Evolutionary conservation across 2,329 filamentous ascomycete genomes (phyloP), one percentile per base, ranked within the genome.

Genomic region (Cryoendolithus antarcticus): DNA sequence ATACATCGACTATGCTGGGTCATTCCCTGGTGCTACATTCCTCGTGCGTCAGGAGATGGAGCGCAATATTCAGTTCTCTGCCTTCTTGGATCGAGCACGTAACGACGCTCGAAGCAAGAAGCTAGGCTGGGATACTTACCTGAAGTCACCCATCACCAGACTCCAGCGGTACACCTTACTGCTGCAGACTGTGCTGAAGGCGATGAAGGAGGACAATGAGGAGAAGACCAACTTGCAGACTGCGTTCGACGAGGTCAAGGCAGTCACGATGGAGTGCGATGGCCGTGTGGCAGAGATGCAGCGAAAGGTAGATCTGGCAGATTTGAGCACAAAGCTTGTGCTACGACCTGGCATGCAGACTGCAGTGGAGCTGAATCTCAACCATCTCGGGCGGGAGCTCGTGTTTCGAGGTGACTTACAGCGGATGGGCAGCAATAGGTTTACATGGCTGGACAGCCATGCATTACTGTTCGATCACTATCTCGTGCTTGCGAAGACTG

Each of bases 401-500:
- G 82, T 98, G 44, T 81, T 81, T 60, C 77, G 88, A 51, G 91
- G 91, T 41, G 88, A 96, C 51, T 65, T 98, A 41, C 86, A 93
- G 58, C 74, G 91, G 45, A 82, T 86, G 66, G 86, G 89, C 40
- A 84, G 80, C 32, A 93, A 84, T 58, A 79, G 86, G 41, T 91
- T 96, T 56, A 81, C 80, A 46, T 94, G 89, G 81, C 78, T 96
- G 6, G 91, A 98, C 53, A 93, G 85, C 0, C 86, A 95, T 57
- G 86, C 85, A 2, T 73, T 98, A 34, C 71, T 98, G 0, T 96
- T 98, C 55, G 93, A 98, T 54, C 88, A 98, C 62, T 98, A 95
- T 59, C 72, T 98, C 30, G 88, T 98, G 28, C 66, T 98, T 33
- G 83, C 91, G 30, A 98, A 98, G 66, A 53, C 51, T 1, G 71